Evolutionary conservation across 768 basidiomycete genomes (phyloP).

Genomic region (Hydnomerulius pinastri): DNA sequence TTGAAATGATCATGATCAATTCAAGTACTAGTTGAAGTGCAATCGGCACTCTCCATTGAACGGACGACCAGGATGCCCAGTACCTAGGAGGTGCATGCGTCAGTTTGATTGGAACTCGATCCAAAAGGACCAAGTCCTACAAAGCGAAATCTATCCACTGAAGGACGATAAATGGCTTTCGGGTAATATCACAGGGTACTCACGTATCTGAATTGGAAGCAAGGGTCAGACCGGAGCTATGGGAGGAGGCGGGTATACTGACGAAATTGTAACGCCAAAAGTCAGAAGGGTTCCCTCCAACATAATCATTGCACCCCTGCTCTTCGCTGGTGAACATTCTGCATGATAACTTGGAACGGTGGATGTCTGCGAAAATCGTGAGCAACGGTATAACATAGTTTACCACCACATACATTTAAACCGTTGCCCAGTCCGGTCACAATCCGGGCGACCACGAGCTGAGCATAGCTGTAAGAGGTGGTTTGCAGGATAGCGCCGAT

Average conservation of each 20-base stretch:
- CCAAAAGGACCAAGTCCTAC: conserved; percentile 29
- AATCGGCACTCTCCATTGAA: conserved; percentile 65
- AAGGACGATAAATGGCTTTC: background rate
- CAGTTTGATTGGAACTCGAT: no score
- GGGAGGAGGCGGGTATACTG: conserved; percentile 25
- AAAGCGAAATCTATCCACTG: conserved; percentile 68
- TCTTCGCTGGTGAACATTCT: conserved; percentile 62
- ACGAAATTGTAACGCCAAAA: conserved; percentile 65
- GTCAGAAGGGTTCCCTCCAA: conserved; percentile 65
- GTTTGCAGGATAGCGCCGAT: conserved; percentile 63
- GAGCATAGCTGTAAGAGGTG: conserved; percentile 56
- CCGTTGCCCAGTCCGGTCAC: conserved; percentile 69
- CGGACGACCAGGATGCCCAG: conserved; percentile 50
- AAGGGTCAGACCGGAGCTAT: background rate
- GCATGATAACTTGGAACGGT: conserved; percentile 67
- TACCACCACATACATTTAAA: conserved; percentile 52
- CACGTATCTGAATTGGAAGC: conserved; percentile 8
- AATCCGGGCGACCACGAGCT: conserved; percentile 62
- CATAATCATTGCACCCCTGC: conserved; percentile 63
- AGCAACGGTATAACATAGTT: background rate
- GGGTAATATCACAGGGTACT: conserved; percentile 1
- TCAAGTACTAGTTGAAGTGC: conserved; percentile 62
- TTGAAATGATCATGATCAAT: conserved; percentile 50
- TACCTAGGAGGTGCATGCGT: no score
- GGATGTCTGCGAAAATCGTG: conserved; percentile 47